Evolutionary conservation across 192 early-diverging fungal species (phyloP).

Genomic region (Irineochytrium annulatum): DNA sequence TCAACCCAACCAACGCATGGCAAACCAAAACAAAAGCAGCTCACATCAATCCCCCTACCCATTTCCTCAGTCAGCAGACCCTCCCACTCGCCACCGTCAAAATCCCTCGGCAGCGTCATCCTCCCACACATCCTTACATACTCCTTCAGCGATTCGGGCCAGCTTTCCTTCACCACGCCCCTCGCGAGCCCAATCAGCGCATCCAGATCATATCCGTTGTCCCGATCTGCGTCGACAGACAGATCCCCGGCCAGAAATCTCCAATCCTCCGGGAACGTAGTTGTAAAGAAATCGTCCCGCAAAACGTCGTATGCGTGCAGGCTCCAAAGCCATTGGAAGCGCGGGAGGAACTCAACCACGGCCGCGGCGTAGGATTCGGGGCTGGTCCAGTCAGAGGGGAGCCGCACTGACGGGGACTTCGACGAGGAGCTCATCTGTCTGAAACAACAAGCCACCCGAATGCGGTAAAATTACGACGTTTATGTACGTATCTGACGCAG

Average conservation of each 20-base stretch:
- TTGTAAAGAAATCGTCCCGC: constrained; percentile 4
- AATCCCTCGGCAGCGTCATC: constrained; percentile 1
- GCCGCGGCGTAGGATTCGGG: background rate
- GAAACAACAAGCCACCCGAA: no score
- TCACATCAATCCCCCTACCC: background rate
- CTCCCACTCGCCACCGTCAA: constrained; percentile 1
- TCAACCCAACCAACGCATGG: background rate
- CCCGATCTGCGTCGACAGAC: background rate
- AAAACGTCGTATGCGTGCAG: constrained; percentile 17
- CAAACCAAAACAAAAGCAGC: background rate
- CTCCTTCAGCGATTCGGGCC: constrained; percentile 21
- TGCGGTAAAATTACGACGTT: no score
- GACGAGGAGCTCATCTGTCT: no score
- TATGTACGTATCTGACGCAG: no score
- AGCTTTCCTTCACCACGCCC: background rate
- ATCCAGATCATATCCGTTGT: background rate
- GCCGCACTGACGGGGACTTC: no score
- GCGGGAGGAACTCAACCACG: background rate
- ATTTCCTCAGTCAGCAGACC: background rate
- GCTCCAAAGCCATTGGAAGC: constrained; percentile 7
- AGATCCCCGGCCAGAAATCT: background rate
- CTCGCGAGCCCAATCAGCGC: background rate
- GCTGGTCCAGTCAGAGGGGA: no score
- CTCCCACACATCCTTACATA: background rate
- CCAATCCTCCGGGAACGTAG: constrained; percentile 13